These are phyloP conservation scores for Penicillium desertorum DNA, from an alignment of 495 filamentous ascomycete species.

Conservation along the genomic window DNA sequence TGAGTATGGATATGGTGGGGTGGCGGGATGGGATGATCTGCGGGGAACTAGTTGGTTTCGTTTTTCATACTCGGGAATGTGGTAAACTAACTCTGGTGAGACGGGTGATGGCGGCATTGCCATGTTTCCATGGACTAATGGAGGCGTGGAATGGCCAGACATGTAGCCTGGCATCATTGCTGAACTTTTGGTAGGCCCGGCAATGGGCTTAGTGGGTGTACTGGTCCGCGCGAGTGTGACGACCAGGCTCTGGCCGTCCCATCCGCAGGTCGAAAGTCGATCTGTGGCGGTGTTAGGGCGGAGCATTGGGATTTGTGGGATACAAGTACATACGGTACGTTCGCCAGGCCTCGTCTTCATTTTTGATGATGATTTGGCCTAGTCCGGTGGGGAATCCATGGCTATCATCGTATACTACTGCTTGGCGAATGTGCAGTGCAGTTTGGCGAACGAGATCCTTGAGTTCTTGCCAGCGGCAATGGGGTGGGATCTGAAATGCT, in stretches of 20 bases:
- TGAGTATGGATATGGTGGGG: slow-evolving; percentile 28
- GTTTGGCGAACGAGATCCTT: slow-evolving; percentile 51
- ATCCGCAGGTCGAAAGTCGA: slow-evolving; percentile 45
- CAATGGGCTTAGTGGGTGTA: slow-evolving; percentile 45
- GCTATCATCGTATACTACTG: slow-evolving; percentile 49
- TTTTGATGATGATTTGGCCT: slow-evolving; percentile 51
- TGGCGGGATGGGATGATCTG: slow-evolving; percentile 31
- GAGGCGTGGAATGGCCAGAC: slow-evolving; percentile 41
- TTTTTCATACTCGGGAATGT: background rate
- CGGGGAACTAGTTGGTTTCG: slow-evolving; percentile 3
- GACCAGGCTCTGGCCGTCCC: slow-evolving; percentile 47
- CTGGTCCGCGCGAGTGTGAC: slow-evolving; percentile 47
- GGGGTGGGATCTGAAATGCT: slow-evolving; percentile 41
- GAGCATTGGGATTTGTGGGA: background rate
- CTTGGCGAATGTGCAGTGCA: slow-evolving; percentile 48
- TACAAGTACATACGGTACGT: slow-evolving; percentile 42
- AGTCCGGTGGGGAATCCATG: slow-evolving; percentile 48
- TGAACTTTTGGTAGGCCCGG: slow-evolving; percentile 46
- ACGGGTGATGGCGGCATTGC: slow-evolving; percentile 41
- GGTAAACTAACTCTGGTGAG: slow-evolving; percentile 38
- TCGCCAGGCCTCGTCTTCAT: slow-evolving; percentile 50
- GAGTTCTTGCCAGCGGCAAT: slow-evolving; percentile 52
- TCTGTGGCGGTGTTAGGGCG: slow-evolving; percentile 29
- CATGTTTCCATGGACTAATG: slow-evolving; percentile 30
- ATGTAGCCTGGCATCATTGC: slow-evolving; percentile 32